A percentile compares a stretch with the other conserved stretches of the same genome.
These are phyloP conservation scores for Colletotrichum noveboracense DNA, from an alignment of 2,329 filamentous ascomycete species.

Conservation along the genomic window DNA sequence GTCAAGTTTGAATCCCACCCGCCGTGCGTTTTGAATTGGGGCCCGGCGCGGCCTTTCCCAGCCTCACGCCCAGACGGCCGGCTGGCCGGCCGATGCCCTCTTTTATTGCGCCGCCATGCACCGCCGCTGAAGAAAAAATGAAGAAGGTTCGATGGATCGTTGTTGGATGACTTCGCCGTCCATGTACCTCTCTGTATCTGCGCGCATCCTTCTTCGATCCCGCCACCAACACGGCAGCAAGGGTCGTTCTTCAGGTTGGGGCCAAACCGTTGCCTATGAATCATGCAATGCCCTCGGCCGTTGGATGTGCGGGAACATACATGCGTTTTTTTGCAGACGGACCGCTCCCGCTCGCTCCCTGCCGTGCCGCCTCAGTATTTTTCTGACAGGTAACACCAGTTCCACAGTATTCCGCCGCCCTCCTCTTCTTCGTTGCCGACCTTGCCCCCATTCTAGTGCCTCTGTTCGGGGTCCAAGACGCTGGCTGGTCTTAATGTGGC, in stretches of 20 bases:
- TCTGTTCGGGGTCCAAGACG: neutral
- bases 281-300: neutral
- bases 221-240: neutral
- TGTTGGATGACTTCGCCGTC: neutral
- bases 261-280: neutral
- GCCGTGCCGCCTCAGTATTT: constrained; percentile 1
- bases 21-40: neutral
- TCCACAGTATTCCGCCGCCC: neutral
- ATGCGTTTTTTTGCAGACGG: neutral
- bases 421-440: neutral
- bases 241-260: neutral
- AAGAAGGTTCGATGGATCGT: neutral
- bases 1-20: constrained; percentile 1
- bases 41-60: neutral
- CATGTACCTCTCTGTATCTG: neutral
- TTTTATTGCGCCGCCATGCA: neutral
- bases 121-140: neutral
- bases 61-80: neutral
- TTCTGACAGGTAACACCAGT: constrained; percentile 3
- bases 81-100: neutral
- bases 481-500: neutral
- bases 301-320: neutral
- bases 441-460: constrained; percentile 8
- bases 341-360: constrained; percentile 2
- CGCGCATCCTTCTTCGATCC: neutral